Evolutionary conservation across 2,329 filamentous ascomycete genomes (phyloP).

Genomic region (Dactylonectria macrodidyma): DNA sequence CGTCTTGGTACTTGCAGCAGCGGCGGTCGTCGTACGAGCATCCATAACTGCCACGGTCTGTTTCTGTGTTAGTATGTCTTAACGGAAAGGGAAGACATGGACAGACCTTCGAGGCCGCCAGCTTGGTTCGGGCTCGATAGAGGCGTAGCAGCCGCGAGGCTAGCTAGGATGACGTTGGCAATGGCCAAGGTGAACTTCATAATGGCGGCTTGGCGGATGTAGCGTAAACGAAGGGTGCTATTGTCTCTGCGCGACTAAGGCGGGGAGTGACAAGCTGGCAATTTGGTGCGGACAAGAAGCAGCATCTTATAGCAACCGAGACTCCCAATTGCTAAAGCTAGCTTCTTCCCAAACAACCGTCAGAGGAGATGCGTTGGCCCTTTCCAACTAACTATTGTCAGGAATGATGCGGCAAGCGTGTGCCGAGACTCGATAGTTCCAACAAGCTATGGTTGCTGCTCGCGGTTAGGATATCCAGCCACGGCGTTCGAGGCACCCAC

Average conservation of each 20-base stretch:
- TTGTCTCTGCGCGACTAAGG: neutral
- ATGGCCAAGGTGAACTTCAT: constrained; percentile 34
- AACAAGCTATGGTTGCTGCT: too few relatives aligned
- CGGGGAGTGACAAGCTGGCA: neutral
- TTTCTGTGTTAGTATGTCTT: neutral
- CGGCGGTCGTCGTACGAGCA: constrained; percentile 31
- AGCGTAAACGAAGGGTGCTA: neutral
- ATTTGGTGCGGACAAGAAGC: neutral
- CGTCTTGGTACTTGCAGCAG: constrained; percentile 24
- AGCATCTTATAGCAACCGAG: too few relatives aligned
- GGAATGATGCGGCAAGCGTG: too few relatives aligned
- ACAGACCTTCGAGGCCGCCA: constrained; percentile 27
- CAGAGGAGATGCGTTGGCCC: too few relatives aligned
- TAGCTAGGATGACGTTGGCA: neutral
- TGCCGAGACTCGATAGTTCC: too few relatives aligned
- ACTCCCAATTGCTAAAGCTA: too few relatives aligned
- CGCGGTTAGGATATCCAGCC: too few relatives aligned
- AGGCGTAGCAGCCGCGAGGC: constrained; percentile 32
- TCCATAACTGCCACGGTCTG: constrained; percentile 23
- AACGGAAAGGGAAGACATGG: fast-evolving
- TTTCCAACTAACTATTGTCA: too few relatives aligned
- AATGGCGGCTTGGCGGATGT: neutral
- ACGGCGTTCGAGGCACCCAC: too few relatives aligned
- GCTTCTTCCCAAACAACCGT: too few relatives aligned
- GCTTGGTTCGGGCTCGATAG: constrained; percentile 23